Base-by-base conservation (phyloP, 352 stramenopile genomes). In the Blastocystis sp. region DNA sequence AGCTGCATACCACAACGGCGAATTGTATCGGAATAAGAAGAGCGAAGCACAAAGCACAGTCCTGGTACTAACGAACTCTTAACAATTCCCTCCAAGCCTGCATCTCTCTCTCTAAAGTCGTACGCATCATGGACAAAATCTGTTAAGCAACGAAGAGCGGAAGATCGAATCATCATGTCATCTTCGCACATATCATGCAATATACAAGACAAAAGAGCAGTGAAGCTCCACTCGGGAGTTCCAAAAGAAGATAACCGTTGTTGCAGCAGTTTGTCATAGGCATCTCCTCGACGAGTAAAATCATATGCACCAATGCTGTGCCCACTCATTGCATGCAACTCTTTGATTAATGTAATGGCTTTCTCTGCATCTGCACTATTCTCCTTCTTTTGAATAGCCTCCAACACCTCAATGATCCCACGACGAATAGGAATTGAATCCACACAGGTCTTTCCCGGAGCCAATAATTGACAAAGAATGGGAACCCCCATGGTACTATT, bases 161-260 rank as follows among this genome's bases (percentile, higher is more conserved):
- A 66, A 5, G 18, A 69, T 9, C 73, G 45, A 53, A 84, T 64
- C 73, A 84, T 84, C 73, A 84, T 84, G n/a, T 84, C 73, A 23
- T 11, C 29, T 37, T 84, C 73, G 9, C 29, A 29, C 18, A 68
- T 7, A 45, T 84, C 73, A n/a, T 66, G 18, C 45, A 84, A 53
- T 18, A 84, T 34, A 43, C 73, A 68, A 0, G 73, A 50, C 0
- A 84, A 66, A 8, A 84, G 50, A 6, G 73, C 53, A 34, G 45
- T 20, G 29, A 84, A 84, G 26, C 47, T 55, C 7, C 59, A 37
- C 37, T 29, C 43, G 2, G 43, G 26, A 8, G 73, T 50, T 43
- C 62, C 53, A 34, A 66, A 84, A 20, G 54, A 23, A 11, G 15
- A 11, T 11, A 84, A 43, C 1, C 50, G n/a, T 20, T 41, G 59